Conservation (phyloP, 2,329 filamentous ascomycete species). For the Mariannaea elegans region DNA sequence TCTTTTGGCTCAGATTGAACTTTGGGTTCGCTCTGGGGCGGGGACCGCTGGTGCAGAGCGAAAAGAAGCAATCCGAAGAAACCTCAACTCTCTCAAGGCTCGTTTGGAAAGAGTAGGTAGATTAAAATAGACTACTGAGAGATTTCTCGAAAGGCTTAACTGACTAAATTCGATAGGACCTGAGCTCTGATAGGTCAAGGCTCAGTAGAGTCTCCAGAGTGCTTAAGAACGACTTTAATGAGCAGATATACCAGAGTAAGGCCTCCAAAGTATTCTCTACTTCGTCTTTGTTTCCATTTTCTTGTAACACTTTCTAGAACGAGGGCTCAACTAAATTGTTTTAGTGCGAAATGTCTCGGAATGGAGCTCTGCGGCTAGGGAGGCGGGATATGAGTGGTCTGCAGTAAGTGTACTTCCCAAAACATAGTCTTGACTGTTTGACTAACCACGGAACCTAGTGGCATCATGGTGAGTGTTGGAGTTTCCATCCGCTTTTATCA, state of each 20-base stretch:
- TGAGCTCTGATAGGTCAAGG: not conserved
- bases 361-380: slow-evolving; percentile 35
- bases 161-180: slow-evolving; percentile 39
- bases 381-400: slow-evolving; percentile 44
- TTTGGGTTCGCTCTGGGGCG: slow-evolving; percentile 56
- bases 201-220: slow-evolving; percentile 13
- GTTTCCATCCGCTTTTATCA: not conserved
- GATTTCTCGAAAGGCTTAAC: not conserved
- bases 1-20: slow-evolving; percentile 49
- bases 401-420: slow-evolving; percentile 42
- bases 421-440: not conserved
- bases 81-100: slow-evolving; percentile 45
- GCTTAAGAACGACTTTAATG: slow-evolving; percentile 21
- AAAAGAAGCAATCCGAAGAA: slow-evolving; percentile 44
- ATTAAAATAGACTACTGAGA: rapidly evolving
- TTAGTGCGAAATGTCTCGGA: slow-evolving; percentile 1
- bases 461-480: slow-evolving; percentile 33
- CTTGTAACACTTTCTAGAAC: not conserved
- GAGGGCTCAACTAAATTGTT: not conserved
- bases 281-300: rapidly evolving
- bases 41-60: slow-evolving; percentile 48
- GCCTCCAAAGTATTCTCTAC: rapidly evolving
- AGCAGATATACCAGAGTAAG: slow-evolving; percentile 25
- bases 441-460: slow-evolving; percentile 38
- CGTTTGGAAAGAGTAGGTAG: slow-evolving; percentile 43